phyloP scores from a whole-genome alignment of 73 alveolate species.

The Tetrahymena elliotti region DNA sequence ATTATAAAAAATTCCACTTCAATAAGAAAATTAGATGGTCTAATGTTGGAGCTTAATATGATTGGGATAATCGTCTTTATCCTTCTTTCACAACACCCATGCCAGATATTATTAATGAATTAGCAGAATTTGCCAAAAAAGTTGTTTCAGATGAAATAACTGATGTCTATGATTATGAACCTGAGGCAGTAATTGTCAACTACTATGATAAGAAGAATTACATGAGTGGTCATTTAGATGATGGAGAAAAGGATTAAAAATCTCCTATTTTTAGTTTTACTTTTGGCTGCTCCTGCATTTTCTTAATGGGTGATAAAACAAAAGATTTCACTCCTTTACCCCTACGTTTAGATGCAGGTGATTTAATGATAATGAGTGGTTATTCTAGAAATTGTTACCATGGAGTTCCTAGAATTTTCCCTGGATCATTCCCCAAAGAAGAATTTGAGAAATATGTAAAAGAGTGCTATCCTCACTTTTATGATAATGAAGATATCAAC shows the following conservation, averaged over 20 bases:
- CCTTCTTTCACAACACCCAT: slow-evolving; percentile 20
- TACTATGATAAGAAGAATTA: slow-evolving; percentile 5
- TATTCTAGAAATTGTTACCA: slow-evolving; percentile 25
- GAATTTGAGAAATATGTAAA: background rate
- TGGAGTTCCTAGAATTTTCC: slow-evolving; percentile 33
- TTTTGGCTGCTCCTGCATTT: slow-evolving; percentile 19
- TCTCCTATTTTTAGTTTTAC: slow-evolving; percentile 25
- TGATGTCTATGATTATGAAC: slow-evolving; percentile 1
- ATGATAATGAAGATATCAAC: background rate
- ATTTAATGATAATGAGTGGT: slow-evolving; percentile 37
- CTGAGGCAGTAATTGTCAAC: slow-evolving; percentile 26
- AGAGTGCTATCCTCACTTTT: background rate
- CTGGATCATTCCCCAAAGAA: slow-evolving; percentile 1
- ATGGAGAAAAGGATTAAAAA: slow-evolving; percentile 19
- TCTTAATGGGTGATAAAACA: slow-evolving; percentile 25
- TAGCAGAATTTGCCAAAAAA: slow-evolving; percentile 9
- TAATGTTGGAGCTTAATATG: slow-evolving; percentile 31
- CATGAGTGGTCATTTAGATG: slow-evolving; percentile 44
- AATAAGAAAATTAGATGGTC: slow-evolving; percentile 41
- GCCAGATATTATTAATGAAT: slow-evolving; percentile 21
- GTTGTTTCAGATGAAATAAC: background rate
- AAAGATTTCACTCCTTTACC: slow-evolving; percentile 25
- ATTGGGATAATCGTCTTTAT: slow-evolving; percentile 32
- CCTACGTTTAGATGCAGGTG: slow-evolving; percentile 32
- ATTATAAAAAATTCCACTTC: slow-evolving; percentile 8